Percentiles rank a stretch among this genome's conserved stretches.
These are phyloP conservation scores for Phytophthora litchii DNA, from an alignment of 352 stramenopile species.

Conservation along the genomic window DNA sequence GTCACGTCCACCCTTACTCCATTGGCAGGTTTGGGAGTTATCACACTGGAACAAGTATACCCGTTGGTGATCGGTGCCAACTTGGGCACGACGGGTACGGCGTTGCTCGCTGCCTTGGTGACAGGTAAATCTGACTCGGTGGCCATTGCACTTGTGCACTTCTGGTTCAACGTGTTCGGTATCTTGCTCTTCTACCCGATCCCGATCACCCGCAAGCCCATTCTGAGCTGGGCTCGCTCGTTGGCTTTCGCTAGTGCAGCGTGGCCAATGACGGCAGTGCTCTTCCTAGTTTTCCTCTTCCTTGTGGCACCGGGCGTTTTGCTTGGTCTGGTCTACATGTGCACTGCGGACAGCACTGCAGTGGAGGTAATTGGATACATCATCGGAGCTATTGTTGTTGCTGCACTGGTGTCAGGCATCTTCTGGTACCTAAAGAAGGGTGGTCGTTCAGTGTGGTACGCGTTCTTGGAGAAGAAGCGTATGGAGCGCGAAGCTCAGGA, in stretches of 20 bases:
- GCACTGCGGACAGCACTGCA: conserved; percentile 35
- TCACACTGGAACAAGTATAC: conserved; percentile 90
- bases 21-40: conserved; percentile 86
- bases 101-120: conserved; percentile 87
- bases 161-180: conserved; percentile 93
- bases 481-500: conserved; percentile 33
- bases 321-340: conserved; percentile 63
- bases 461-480: conserved; percentile 50
- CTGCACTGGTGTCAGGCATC: conserved; percentile 6
- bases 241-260: conserved; percentile 71
- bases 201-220: conserved; percentile 81
- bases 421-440: conserved; percentile 53
- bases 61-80: conserved; percentile 93
- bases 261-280: conserved; percentile 57
- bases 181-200: conserved; percentile 93
- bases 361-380: conserved; percentile 48
- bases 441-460: conserved; percentile 44
- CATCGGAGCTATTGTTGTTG: conserved; percentile 29
- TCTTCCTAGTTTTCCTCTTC: conserved; percentile 61
- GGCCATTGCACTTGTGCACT: conserved; percentile 90
- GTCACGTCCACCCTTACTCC: conserved; percentile 91
- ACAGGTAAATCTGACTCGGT: conserved; percentile 78
- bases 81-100: conserved; percentile 90
- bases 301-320: conserved; percentile 52
- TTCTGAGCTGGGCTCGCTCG: conserved; percentile 69